Percentiles rank a stretch among this genome's conserved stretches.
phyloP scores from a whole-genome alignment of 495 filamentous ascomycete species.

The Lepraria neglecta region DNA sequence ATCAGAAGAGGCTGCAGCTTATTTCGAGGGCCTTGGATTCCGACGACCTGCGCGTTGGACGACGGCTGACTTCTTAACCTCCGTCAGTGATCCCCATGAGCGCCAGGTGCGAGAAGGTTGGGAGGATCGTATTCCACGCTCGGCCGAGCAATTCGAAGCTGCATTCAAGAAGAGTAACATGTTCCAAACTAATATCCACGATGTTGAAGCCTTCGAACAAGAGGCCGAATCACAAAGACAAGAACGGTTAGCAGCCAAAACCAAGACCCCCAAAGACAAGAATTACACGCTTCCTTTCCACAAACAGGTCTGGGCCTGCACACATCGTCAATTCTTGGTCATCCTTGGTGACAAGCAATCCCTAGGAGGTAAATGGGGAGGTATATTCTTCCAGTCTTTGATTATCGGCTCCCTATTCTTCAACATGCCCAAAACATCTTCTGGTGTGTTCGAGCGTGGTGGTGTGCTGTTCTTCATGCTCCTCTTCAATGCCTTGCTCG shows the following conservation, averaged over 20 bases:
- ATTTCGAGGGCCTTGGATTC: conserved; percentile 62
- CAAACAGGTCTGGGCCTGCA: conserved; percentile 61
- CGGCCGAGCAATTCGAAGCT: conserved; percentile 51
- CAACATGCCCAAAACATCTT: conserved; percentile 54
- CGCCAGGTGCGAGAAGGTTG: conserved; percentile 52
- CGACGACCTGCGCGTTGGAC: conserved; percentile 56
- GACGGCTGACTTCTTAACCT: conserved; percentile 63
- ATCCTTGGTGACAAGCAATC: conserved; percentile 56
- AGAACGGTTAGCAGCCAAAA: conserved; percentile 42
- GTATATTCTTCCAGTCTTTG: conserved; percentile 63
- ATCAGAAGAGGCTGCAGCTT: conserved; percentile 48
- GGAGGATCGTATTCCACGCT: conserved; percentile 55
- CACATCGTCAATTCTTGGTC: conserved; percentile 58
- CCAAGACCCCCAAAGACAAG: conserved; percentile 50
- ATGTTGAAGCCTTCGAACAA: conserved; percentile 48
- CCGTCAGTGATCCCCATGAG: conserved; percentile 58
- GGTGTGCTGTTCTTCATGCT: conserved; percentile 68
- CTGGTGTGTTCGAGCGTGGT: conserved; percentile 44
- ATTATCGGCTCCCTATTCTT: conserved; percentile 76
- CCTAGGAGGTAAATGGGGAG: conserved; percentile 44
- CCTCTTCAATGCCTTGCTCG: conserved; percentile 74
- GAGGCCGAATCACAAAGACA: conserved; percentile 42
- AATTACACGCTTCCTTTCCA: conserved; percentile 61
- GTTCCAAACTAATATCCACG: conserved; percentile 33
- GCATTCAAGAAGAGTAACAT: conserved; percentile 47